phyloP scores from a whole-genome alignment of 768 basidiomycete genomes.

The Ramaria rubella region DNA sequence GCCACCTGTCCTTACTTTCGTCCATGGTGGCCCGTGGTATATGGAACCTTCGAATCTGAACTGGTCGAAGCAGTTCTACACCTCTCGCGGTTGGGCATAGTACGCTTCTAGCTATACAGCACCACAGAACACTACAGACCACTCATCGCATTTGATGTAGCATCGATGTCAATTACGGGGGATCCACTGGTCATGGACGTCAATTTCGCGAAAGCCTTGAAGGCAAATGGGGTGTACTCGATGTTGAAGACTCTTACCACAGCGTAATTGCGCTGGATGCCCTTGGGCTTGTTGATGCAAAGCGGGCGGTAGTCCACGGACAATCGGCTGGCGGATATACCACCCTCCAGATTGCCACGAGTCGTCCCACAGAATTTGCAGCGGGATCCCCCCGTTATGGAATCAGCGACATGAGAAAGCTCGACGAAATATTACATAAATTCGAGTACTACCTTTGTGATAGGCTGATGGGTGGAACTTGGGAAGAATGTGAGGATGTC shows the following conservation, averaged over 20 bases:
- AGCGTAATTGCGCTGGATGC: slow-evolving; percentile 45
- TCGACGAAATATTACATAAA: slow-evolving; percentile 65
- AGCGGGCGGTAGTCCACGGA: slow-evolving; percentile 63
- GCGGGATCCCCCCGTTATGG: slow-evolving; percentile 62
- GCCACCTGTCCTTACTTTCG: slow-evolving; percentile 59
- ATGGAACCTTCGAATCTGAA: slow-evolving; percentile 39
- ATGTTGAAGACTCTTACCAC: slow-evolving; percentile 58
- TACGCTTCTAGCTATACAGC: slow-evolving; percentile 21
- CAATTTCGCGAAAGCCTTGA: slow-evolving; percentile 41
- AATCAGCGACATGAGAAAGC: slow-evolving; percentile 50
- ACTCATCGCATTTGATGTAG: slow-evolving; percentile 27
- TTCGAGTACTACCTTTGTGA: slow-evolving; percentile 54
- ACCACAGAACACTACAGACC: not conserved
- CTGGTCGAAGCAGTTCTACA: slow-evolving; percentile 58
- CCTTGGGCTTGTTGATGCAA: slow-evolving; percentile 46
- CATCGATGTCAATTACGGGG: slow-evolving; percentile 72
- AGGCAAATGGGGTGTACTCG: slow-evolving; percentile 66
- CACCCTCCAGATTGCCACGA: slow-evolving; percentile 36
- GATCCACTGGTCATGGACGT: slow-evolving; percentile 67
- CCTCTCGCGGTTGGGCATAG: slow-evolving; percentile 67
- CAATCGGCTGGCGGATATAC: slow-evolving; percentile 72
- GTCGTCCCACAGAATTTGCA: slow-evolving; percentile 45
- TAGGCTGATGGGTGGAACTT: slow-evolving; percentile 55
- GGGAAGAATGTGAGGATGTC: slow-evolving; percentile 45
- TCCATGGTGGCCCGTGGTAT: slow-evolving; percentile 69